phyloP scores from a whole-genome alignment of 768 basidiomycete genomes.

The Xerocomus spinulosus region DNA sequence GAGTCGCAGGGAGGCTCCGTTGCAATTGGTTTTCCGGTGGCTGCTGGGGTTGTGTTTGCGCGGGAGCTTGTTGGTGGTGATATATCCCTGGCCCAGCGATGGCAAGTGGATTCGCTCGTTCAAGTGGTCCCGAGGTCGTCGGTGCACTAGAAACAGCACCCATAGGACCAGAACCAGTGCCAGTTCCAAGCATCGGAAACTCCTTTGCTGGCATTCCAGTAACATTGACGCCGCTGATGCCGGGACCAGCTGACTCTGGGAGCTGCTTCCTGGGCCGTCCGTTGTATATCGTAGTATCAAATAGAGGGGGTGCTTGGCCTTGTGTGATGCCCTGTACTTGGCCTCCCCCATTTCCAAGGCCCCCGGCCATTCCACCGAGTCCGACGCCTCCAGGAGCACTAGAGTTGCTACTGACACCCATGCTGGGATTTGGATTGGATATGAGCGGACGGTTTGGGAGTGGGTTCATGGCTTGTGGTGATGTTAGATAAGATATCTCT shows the following conservation, averaged over 20 bases:
- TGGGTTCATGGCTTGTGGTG: conserved; percentile 95
- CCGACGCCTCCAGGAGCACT: conserved; percentile 13
- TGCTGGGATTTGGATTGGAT: conserved; percentile 41
- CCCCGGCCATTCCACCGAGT: conserved; percentile 7
- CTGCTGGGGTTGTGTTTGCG: conserved; percentile 25
- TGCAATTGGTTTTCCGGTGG: conserved; percentile 30
- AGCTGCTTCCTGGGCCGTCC: conserved; percentile 78
- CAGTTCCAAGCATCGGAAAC: conserved; percentile 57
- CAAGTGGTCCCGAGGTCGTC: conserved; percentile 45
- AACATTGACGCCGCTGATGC: conserved; percentile 41
- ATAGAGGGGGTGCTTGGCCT: conserved; percentile 39
- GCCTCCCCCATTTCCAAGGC: conserved; percentile 9
- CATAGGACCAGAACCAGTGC: conserved; percentile 26
- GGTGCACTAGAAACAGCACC: conserved; percentile 46
- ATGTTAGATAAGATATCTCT: conserved; percentile 96
- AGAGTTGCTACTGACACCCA: conserved; percentile 18
- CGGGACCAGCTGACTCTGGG: conserved; percentile 49
- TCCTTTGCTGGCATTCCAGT: conserved; percentile 46
- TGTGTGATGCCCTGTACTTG: conserved; percentile 21
- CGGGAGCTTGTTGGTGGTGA: conserved; percentile 33
- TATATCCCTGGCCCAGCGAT: conserved; percentile 35
- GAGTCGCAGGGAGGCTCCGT: conserved; percentile 17
- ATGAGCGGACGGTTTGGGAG: conserved; percentile 79
- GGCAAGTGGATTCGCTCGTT: conserved; percentile 44
- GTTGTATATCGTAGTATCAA: conserved; percentile 74